Conservation (phyloP, 2,329 filamentous ascomycete species). For the Whalleya microplaca region DNA sequence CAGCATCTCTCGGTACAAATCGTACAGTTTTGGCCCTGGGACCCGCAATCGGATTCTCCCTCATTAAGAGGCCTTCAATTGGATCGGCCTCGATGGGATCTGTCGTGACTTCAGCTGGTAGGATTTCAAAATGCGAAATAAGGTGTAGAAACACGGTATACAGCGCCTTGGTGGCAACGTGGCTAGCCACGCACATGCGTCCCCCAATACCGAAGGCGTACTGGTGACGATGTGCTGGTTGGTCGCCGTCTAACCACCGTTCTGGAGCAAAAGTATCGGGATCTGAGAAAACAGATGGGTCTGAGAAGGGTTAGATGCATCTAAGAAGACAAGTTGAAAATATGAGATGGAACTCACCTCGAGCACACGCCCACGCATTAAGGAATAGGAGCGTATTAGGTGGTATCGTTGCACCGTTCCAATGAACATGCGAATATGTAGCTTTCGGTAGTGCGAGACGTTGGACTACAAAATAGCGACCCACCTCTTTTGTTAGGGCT, state of each 20-base stretch:
- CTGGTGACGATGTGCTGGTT: constrained; percentile 46
- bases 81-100: constrained; percentile 28
- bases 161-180: constrained; percentile 57
- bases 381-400: constrained; percentile 52
- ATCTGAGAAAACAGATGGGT: constrained; percentile 64
- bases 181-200: constrained; percentile 58
- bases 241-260: constrained; percentile 43
- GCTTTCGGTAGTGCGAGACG: constrained; percentile 24
- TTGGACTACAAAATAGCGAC: constrained; percentile 24
- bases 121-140: constrained; percentile 53
- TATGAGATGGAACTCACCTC: constrained; percentile 21
- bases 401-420: constrained; percentile 45
- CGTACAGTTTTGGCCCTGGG: constrained; percentile 23
- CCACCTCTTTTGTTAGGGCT: constrained; percentile 25
- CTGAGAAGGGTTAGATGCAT: constrained; percentile 33
- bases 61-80: constrained; percentile 24
- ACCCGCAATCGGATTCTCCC: constrained; percentile 25
- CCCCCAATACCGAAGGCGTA: constrained; percentile 58
- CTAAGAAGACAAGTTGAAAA: background rate
- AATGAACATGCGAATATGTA: constrained; percentile 30
- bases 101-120: constrained; percentile 30
- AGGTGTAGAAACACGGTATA: constrained; percentile 56
- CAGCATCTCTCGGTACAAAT: constrained; percentile 18
- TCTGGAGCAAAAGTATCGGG: constrained; percentile 62
- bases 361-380: constrained; percentile 36